Base-by-base conservation (phyloP, 768 basidiomycete species). In the Hemileccinum rubropunctum region DNA sequence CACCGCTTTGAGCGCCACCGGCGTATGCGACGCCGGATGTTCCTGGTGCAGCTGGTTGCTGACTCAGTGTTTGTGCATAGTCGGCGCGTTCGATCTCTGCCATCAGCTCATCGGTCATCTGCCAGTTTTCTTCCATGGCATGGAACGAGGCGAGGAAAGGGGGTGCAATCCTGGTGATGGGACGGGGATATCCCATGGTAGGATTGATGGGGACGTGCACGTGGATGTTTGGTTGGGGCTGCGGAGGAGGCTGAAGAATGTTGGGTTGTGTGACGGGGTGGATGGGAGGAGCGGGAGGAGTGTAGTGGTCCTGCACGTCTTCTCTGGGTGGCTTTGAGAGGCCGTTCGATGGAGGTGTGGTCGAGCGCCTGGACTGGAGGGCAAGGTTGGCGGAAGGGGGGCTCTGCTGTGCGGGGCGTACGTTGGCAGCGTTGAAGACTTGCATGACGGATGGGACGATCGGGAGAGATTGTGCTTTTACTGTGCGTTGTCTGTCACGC, bases 21-120 rank as follows among this genome's bases (percentile, higher is more conserved):
- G 75, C 75, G 58, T 76, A 76, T 6, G 75, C 75, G 5, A 77
- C 56, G 71, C 77, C 70, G 47, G 73, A 66, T 47, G 69, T 70
- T 54, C 68, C 56, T 60, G 63, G 59, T 58, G 68, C 59, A 40
- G 71, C 57, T 45, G 69, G 60, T n/a, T 68, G 69, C 55, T 77
- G 75, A 34, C 71, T 72, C 60, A 80, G 78, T 10, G 76, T 66
- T 60, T 82, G 82, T 48, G 83, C 80, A 53, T 79, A 67, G 65
- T 86, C 83, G n/a, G 81, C 82, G 37, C 80, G 77, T 60, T 88
- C 86, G 53, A 87, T 84, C 54, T 87, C 83, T 28, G 81, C 82
- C 66, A 87, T 71, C 26, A 87, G 73, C 54, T 87, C 82, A 32
- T 81, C 79, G 0, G 85, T 85, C 75, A 88, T 78, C 43, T 84